phyloP scores from a whole-genome alignment of 192 early-diverging fungal species.

The Dispira simplex region DNA sequence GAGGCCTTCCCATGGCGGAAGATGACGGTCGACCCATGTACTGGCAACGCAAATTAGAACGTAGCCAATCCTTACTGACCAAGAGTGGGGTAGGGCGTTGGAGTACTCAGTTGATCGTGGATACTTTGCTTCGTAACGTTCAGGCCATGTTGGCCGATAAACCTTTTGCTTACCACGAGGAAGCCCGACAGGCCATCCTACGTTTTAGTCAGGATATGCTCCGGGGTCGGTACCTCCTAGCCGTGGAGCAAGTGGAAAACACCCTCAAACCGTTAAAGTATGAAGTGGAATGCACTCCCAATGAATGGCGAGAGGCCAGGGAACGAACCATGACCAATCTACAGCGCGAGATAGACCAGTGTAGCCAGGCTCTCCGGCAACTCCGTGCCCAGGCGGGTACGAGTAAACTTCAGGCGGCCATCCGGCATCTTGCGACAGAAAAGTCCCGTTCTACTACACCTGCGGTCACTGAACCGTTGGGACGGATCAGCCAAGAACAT shows the following conservation, averaged over 20 bases:
- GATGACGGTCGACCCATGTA: conserved; percentile 23
- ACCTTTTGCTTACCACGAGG: conserved; percentile 75
- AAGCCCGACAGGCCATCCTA: conserved; percentile 61
- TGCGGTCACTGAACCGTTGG: neutral
- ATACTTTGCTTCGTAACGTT: conserved; percentile 71
- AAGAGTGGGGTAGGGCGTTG: conserved; percentile 86
- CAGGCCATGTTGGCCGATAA: conserved; percentile 60
- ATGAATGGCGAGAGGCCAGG: conserved; percentile 86
- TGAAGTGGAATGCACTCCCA: conserved; percentile 82
- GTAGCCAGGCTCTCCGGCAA: conserved; percentile 45
- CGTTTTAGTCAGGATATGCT: conserved; percentile 76
- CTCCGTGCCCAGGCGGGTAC: conserved; percentile 64
- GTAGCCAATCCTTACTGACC: conserved; percentile 73
- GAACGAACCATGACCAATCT: conserved; percentile 58
- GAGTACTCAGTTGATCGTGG: conserved; percentile 85
- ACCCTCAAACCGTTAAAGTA: conserved; percentile 99
- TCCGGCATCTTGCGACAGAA: conserved; percentile 53
- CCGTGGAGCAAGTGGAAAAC: conserved; percentile 96
- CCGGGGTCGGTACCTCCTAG: conserved; percentile 69
- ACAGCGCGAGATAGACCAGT: conserved; percentile 66
- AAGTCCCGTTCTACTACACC: neutral
- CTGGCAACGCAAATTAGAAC: conserved; percentile 73
- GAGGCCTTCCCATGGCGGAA: neutral
- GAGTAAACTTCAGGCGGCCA: conserved; percentile 67
- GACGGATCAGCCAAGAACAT: neutral